A percentile compares a stretch with the other conserved stretches of the same genome.
Conservation (phyloP, 1,284 basidiomycete genomes). For the Moniliophthora roreri region DNA sequence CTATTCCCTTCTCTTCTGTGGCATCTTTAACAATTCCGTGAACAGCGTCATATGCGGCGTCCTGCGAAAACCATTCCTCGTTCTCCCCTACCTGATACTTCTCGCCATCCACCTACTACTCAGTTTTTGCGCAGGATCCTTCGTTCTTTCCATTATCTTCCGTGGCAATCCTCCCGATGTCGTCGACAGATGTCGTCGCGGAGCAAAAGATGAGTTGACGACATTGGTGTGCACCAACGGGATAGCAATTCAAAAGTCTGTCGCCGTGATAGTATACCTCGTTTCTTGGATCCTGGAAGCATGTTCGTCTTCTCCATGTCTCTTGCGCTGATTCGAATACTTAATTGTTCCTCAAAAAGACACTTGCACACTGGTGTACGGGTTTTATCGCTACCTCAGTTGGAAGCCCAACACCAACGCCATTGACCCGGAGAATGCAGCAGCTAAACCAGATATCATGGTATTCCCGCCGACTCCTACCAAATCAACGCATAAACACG, state of each 20-base stretch:
- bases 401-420: neutral
- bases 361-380: neutral
- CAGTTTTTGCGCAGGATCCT: conserved; percentile 44
- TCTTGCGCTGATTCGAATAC: neutral
- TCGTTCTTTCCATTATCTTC: conserved; percentile 46
- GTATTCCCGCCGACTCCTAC: neutral
- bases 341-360: too few species aligned
- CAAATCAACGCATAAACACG: neutral
- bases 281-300: conserved; percentile 48
- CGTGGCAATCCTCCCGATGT: conserved; percentile 31
- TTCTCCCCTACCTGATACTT: conserved; percentile 46
- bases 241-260: conserved; percentile 33
- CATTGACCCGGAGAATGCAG: neutral
- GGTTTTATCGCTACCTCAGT: neutral
- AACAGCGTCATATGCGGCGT: conserved; percentile 49
- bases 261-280: conserved; percentile 38
- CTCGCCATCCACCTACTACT: conserved; percentile 46
- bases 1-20: neutral
- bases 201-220: conserved; percentile 26
- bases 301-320: conserved; percentile 36
- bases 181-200: conserved; percentile 34
- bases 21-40: neutral
- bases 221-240: conserved; percentile 33
- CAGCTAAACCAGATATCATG: neutral
- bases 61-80: conserved; percentile 43